Evolutionary conservation across 1,139 yeast genomes (phyloP), one percentile per base, ranked within the genome.

Genomic region (Suhomyces taliae): DNA sequence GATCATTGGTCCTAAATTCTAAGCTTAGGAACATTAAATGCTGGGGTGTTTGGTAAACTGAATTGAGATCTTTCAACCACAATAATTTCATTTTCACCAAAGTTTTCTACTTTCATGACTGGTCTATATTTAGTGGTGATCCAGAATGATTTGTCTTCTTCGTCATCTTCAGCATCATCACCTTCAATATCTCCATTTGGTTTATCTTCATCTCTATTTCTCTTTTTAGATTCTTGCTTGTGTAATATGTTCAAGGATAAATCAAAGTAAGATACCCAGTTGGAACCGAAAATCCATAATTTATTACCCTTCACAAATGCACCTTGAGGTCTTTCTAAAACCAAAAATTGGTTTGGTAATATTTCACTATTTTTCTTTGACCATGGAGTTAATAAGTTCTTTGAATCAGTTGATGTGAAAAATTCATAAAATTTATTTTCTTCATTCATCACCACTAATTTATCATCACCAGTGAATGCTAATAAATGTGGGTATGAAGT

Each of bases 281-380:
- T 79, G n/a, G 88, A 77, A 3, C 97, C 96, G 79, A 88, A 90
- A 19, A 90, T 66, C 97, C 97, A 91, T 27, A 87, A 71, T 47
- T 62, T 67, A 14, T 45, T 37, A 10, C 51, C 58, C 44, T 77
- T 71, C 2, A 70, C 60, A 59, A 87, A 89, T 27, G 87, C 66
- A 8, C 96, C 97, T 53, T 82, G 77, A 47, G 96, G 87, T 57
- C 85, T 84, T 31, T 78, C 81, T 49, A 81, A 71, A 7, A 74
- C 66, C 32, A 77, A 65, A 53, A 87, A 82, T 53, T 83, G 83
- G 37, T 72, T 72, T 5, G 98, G 97, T 53, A 91, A 68, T 46
- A 80, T 74, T 47, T 87, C 95, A 24, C 90, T 79, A 65, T 90
- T 90, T 46, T 79, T 72, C 55, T 82, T 81, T 8, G 96, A 85